Conservation (phyloP, 1,284 basidiomycete species). For the Grifola frondosa region DNA sequence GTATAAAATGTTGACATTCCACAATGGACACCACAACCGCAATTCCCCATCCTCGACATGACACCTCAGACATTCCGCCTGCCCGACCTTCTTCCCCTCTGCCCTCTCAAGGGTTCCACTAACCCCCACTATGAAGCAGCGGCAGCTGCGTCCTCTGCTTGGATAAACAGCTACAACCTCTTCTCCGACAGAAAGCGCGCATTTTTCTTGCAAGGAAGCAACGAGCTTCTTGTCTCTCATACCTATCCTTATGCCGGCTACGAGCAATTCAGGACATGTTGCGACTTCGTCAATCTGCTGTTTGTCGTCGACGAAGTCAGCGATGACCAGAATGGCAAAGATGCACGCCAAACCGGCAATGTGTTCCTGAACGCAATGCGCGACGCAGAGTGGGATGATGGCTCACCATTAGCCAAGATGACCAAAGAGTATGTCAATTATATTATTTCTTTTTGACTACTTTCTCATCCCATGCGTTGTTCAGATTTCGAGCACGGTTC, state of each 20-base stretch:
- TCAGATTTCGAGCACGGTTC: constrained; percentile 53
- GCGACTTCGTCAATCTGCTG: constrained; percentile 67
- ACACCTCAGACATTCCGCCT: constrained; percentile 40
- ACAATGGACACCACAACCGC: background rate
- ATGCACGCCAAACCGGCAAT: constrained; percentile 53
- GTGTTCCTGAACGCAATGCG: constrained; percentile 42
- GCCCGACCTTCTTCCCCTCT: constrained; percentile 54
- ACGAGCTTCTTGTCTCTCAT: constrained; percentile 64
- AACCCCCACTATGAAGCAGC: constrained; percentile 59
- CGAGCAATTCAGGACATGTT: constrained; percentile 60
- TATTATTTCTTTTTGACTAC: constrained; percentile 4
- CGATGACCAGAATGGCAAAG: constrained; percentile 59
- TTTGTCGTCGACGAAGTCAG: constrained; percentile 71
- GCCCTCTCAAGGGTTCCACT: constrained; percentile 42
- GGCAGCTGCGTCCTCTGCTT: constrained; percentile 56
- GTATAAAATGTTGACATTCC: background rate
- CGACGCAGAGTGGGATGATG: constrained; percentile 35
- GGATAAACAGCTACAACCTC: constrained; percentile 62
- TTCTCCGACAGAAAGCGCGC: constrained; percentile 60
- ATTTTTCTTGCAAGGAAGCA: constrained; percentile 59
- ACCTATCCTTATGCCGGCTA: constrained; percentile 58
- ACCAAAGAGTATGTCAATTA: constrained; percentile 30
- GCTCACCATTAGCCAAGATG: constrained; percentile 35
- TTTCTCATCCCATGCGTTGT: constrained; percentile 7
- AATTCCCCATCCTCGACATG: constrained; percentile 10